Base-by-base conservation (phyloP, 495 filamentous ascomycete genomes). In the Podospora pseudocomata region DNA sequence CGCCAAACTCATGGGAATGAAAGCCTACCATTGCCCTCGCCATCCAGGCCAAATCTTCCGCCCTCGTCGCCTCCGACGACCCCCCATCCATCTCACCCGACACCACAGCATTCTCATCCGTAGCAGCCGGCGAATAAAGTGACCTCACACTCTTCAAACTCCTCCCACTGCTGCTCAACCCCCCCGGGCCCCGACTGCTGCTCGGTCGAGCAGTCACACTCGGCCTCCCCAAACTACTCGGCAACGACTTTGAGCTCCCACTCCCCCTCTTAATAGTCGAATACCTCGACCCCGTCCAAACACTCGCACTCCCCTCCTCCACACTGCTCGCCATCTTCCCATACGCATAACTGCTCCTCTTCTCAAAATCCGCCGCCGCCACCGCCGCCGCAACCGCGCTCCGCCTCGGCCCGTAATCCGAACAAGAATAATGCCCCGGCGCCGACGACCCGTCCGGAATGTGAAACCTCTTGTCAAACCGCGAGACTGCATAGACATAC, bases 401-500 rank as follows among this genome's bases (percentile, higher is more conserved):
- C 30, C 30, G 28, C 15, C 18, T 32, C 19, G 27, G 30, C 2
- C 54, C 53, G 3, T 4, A n/a, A 13, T 66, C 59, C 5, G 23
- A 18, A 15, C 27, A 59, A 18, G 66, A 68, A 68, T 81, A 82
- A 63, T 81, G 75, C 0, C 80, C 80, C 0, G 79, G 77, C 0
- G 73, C 71, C 7, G 65, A 72, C 49, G 72, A 71, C 19, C 81
- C 81, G 65, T 86, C 75, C 0, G 89, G 89, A 20, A 96, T 79
- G 67, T 86, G 81, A 76, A 96, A 96, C 3, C 89, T 83, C 68
- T 81, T 82, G 71, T 97, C 93, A 53, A 94, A 84, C 30, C 92
- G 83, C 13, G 79, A 78, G 7, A 90, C 64, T 0, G 87, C 81
- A 75, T 90, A 93, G 3, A 88, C 68, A 4, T 77, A 77, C 0